Conservation (phyloP, 768 basidiomycete genomes). For the Rhodotorula kratochvilovae region DNA sequence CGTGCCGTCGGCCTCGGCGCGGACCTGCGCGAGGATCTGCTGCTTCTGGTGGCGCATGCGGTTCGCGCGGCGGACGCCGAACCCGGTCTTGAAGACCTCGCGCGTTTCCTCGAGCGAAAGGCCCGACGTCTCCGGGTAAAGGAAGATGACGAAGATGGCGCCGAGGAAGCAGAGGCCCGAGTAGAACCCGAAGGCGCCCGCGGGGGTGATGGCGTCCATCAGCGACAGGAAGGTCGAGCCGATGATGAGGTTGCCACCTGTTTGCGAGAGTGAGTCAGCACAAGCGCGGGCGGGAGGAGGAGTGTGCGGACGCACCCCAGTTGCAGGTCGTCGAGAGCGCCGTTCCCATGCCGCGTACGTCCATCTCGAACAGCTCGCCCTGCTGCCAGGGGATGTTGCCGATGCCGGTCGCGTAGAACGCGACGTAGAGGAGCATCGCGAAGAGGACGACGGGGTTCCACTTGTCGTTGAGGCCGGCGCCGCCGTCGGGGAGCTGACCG, state of each 20-base stretch:
- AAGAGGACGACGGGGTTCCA: slow-evolving; percentile 56
- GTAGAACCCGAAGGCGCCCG: slow-evolving; percentile 43
- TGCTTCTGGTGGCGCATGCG: slow-evolving; percentile 33
- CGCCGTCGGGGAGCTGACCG: slow-evolving; percentile 58
- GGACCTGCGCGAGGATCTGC: slow-evolving; percentile 11
- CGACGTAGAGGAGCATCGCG: slow-evolving; percentile 78
- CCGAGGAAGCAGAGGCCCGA: slow-evolving; percentile 41
- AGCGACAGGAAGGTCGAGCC: slow-evolving; percentile 74
- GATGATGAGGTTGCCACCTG: slow-evolving; percentile 61
- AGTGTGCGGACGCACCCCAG: slow-evolving; percentile 54
- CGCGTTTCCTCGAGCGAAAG: slow-evolving; percentile 49
- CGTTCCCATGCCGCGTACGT: slow-evolving; percentile 68
- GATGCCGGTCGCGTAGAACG: slow-evolving; percentile 61
- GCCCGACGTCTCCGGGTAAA: slow-evolving; percentile 77
- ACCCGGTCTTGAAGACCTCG: slow-evolving; percentile 39
- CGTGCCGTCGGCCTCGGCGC: background rate
- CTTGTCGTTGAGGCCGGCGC: slow-evolving; percentile 62
- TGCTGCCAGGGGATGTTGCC: slow-evolving; percentile 67
- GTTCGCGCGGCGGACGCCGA: slow-evolving; percentile 38
- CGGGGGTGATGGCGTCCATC: slow-evolving; percentile 53
- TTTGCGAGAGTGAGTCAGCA: background rate
- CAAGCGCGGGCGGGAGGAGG: background rate
- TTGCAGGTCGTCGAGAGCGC: slow-evolving; percentile 70
- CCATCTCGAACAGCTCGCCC: slow-evolving; percentile 73
- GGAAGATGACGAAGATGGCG: slow-evolving; percentile 63